Conservation (phyloP, 257 asterid species). For the Voacanga thouarsii region DNA sequence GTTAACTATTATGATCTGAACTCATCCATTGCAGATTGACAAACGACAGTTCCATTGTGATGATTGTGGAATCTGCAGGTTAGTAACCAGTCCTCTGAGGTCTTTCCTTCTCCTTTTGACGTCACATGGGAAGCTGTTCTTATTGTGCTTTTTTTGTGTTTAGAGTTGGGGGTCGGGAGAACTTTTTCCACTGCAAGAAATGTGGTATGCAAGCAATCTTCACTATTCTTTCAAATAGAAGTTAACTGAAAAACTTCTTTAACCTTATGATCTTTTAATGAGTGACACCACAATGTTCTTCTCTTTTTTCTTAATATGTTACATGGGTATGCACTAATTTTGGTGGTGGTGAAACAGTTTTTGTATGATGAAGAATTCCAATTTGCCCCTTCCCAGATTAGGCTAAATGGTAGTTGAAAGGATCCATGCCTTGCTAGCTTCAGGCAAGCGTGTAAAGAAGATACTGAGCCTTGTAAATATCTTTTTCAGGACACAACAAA, state of each 20-base stretch:
- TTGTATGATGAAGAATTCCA: too few species aligned
- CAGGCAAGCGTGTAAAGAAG: too few species aligned
- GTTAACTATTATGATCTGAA: neutral
- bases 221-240: neutral
- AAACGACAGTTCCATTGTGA: constrained; percentile 92
- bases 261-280: neutral
- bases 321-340: neutral
- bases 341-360: too few species aligned
- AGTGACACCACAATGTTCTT: neutral
- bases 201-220: constrained; percentile 54
- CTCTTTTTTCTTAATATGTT: neutral
- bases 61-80: constrained; percentile 98
- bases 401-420: too few species aligned
- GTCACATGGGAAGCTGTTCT: neutral
- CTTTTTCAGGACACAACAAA: too few species aligned
- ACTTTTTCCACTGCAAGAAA: constrained; percentile 88
- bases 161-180: constrained; percentile 87
- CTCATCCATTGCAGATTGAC: constrained; percentile 47
- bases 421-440: too few species aligned
- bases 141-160: constrained; percentile 3
- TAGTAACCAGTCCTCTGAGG: constrained; percentile 11
- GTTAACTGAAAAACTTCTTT: neutral
- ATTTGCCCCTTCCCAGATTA: too few species aligned
- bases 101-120: neutral
- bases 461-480: too few species aligned